A percentile compares a stretch with the other conserved stretches of the same genome.
Conservation (phyloP, 2,329 filamentous ascomycete species). For the Nannizziopsis arthrosporioides region DNA sequence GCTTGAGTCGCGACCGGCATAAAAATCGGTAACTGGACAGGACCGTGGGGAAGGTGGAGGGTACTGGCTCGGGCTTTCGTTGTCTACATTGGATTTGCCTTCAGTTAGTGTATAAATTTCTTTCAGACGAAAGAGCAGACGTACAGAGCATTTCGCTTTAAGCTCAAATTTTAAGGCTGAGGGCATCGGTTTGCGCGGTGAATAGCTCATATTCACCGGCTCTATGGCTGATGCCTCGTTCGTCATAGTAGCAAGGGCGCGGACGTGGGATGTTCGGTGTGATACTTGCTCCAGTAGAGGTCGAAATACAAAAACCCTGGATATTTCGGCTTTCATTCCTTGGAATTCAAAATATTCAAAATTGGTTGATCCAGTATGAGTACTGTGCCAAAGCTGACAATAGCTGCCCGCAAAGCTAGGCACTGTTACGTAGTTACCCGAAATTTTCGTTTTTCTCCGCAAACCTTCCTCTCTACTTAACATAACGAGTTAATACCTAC, state of each 20-base stretch:
- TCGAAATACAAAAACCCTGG: not conserved
- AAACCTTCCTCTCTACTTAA: no score
- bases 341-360: no score
- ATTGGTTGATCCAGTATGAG: no score
- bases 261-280: slow-evolving; percentile 38
- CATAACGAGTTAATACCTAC: no score
- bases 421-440: no score
- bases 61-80: slow-evolving; percentile 86
- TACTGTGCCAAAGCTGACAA: no score
- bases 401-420: no score
- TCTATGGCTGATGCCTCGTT: not conserved
- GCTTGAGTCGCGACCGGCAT: slow-evolving; percentile 98
- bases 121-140: slow-evolving; percentile 22
- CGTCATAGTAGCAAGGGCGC: slow-evolving; percentile 30
- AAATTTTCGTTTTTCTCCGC: no score
- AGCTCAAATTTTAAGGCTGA: slow-evolving; percentile 69
- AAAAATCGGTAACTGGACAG: slow-evolving; percentile 82
- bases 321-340: no score
- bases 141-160: slow-evolving; percentile 66
- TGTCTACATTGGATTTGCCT: slow-evolving; percentile 46
- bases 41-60: slow-evolving; percentile 79
- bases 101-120: slow-evolving; percentile 9
- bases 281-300: slow-evolving; percentile 17
- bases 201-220: slow-evolving; percentile 47
- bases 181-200: slow-evolving; percentile 43